phyloP scores from a whole-genome alignment of 1,284 basidiomycete genomes.

The Ceratorhiza oryzae-sativae region DNA sequence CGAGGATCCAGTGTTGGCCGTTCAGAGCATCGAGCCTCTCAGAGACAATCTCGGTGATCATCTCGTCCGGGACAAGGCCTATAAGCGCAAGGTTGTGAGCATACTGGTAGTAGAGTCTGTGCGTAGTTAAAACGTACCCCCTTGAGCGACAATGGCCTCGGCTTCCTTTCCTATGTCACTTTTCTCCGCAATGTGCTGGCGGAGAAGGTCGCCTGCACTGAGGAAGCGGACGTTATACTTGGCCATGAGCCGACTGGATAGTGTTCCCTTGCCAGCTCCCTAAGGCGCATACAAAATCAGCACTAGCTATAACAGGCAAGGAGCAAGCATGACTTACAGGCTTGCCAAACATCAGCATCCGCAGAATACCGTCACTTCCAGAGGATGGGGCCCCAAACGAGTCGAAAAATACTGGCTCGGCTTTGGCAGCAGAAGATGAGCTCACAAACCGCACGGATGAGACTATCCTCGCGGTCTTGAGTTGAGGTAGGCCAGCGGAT shows the following conservation, averaged over 20 bases:
- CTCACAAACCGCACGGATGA: slow-evolving; percentile 33
- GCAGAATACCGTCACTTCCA: slow-evolving; percentile 53
- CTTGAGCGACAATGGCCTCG: slow-evolving; percentile 76
- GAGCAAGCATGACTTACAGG: slow-evolving; percentile 60
- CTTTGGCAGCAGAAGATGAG: slow-evolving; percentile 28
- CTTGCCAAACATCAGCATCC: slow-evolving; percentile 85
- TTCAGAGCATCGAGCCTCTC: slow-evolving; percentile 64
- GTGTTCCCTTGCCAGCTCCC: slow-evolving; percentile 61
- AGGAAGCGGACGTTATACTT: slow-evolving; percentile 78
- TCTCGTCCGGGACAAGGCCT: slow-evolving; percentile 74
- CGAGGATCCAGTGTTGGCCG: slow-evolving; percentile 83
- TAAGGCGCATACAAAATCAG: slow-evolving; percentile 19
- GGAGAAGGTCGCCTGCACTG: slow-evolving; percentile 81
- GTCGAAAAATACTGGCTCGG: slow-evolving; percentile 36
- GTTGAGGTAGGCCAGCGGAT: background rate
- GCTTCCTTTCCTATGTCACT: slow-evolving; percentile 75
- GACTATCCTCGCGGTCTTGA: slow-evolving; percentile 19
- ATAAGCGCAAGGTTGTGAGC: background rate
- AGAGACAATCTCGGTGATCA: slow-evolving; percentile 77
- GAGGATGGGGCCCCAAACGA: slow-evolving; percentile 1
- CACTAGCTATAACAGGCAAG: background rate
- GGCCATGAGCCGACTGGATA: slow-evolving; percentile 71
- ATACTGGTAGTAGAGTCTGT: background rate
- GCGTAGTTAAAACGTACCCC: slow-evolving; percentile 52
- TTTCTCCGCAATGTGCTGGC: slow-evolving; percentile 76